phyloP scores from a whole-genome alignment of 768 basidiomycete species.

The Mycena pura region DNA sequence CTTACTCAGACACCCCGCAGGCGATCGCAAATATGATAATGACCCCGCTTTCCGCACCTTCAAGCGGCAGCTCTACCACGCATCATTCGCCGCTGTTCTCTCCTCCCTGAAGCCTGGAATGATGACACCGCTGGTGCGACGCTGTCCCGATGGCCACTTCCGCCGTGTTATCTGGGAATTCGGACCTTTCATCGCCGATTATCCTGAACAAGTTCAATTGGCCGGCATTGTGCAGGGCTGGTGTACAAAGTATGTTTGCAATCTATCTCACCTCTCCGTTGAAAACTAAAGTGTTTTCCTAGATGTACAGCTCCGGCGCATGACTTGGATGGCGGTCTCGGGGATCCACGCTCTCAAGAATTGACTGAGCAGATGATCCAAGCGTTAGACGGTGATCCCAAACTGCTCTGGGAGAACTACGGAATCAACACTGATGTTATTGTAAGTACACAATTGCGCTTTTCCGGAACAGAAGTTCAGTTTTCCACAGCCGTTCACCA shows the following conservation, averaged over 20 bases:
- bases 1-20: background rate
- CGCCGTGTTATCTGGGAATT: constrained; percentile 26
- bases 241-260: background rate
- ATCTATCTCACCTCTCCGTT: background rate
- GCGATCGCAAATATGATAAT: background rate
- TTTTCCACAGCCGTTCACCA: background rate
- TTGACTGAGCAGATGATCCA: background rate
- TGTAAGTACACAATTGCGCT: background rate
- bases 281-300: background rate
- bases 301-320: background rate
- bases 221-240: background rate
- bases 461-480: background rate
- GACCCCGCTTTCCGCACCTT: background rate
- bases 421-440: constrained; percentile 26
- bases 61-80: background rate
- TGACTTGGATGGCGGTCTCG: background rate
- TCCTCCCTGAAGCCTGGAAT: background rate
- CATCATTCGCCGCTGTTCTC: background rate
- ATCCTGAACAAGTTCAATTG: constrained; percentile 36
- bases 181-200: constrained; percentile 37
- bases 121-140: background rate
- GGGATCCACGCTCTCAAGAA: background rate
- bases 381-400: background rate
- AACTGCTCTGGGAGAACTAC: constrained; percentile 25
- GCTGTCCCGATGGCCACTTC: background rate